Conservation (phyloP, 2,329 filamentous ascomycete species). For the Bipolaris cookei region DNA sequence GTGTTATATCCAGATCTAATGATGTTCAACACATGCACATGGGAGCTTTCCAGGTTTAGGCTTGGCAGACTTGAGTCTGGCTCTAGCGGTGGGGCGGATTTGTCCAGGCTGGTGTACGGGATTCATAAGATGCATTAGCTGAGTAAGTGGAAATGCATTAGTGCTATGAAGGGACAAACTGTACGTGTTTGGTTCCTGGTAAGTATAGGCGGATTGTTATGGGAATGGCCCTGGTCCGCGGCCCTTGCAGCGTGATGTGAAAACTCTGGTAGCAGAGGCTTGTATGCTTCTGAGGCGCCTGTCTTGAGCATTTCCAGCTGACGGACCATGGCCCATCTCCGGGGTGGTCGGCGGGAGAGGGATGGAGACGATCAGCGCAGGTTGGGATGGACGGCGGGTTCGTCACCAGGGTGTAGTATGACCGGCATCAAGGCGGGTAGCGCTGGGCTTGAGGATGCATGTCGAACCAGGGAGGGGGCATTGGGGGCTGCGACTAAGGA, state of each 20-base stretch:
- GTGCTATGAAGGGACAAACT: constrained; percentile 32
- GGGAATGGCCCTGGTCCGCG: constrained; percentile 22
- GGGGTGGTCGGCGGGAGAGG: constrained; percentile 28
- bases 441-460: constrained; percentile 28
- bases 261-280: constrained; percentile 31
- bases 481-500: constrained; percentile 23
- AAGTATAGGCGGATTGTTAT: constrained; percentile 38
- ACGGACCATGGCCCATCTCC: constrained; percentile 38
- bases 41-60: constrained; percentile 24
- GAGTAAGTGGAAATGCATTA: constrained; percentile 30
- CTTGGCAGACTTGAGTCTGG: constrained; percentile 26
- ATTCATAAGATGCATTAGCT: constrained; percentile 40
- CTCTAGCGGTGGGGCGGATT: constrained; percentile 36
- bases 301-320: constrained; percentile 19
- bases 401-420: constrained; percentile 38
- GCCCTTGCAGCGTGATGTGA: constrained; percentile 12
- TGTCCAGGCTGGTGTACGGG: constrained; percentile 31
- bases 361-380: constrained; percentile 35
- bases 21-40: constrained; percentile 23
- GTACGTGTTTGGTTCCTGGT: constrained; percentile 16
- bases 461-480: constrained; percentile 23
- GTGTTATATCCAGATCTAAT: constrained; percentile 33
- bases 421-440: constrained; percentile 40
- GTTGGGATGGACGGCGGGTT: constrained; percentile 31
- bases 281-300: constrained; percentile 9